Conservation (phyloP, 1,139 yeast species). For the Petasospora rhodanensis region DNA sequence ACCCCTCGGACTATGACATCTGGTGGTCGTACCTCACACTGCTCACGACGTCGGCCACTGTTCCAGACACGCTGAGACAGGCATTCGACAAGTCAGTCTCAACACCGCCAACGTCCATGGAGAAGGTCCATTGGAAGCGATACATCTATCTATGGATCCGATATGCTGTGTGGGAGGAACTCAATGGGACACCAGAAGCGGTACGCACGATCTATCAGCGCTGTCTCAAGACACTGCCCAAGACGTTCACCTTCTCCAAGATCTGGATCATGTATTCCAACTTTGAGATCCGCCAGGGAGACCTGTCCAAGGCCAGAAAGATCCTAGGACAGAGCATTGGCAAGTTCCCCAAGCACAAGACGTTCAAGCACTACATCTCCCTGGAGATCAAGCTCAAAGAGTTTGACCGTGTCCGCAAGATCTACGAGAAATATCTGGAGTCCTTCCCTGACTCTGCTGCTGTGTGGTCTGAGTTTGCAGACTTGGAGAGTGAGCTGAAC, state of each 20-base stretch:
- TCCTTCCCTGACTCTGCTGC: conserved; percentile 38
- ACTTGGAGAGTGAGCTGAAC: conserved; percentile 63
- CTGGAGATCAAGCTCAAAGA: conserved; percentile 52
- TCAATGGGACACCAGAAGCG: conserved; percentile 38
- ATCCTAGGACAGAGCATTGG: conserved; percentile 75
- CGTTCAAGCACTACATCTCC: conserved; percentile 60
- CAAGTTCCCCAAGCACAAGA: conserved; percentile 49
- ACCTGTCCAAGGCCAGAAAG: conserved; percentile 54
- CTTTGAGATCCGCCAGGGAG: conserved; percentile 64
- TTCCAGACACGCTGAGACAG: conserved; percentile 25
- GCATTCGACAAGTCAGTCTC: conserved; percentile 46
- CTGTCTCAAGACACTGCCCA: conserved; percentile 49
- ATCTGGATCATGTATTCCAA: conserved; percentile 71
- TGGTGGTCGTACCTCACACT: conserved; percentile 77
- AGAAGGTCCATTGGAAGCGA: conserved; percentile 53
- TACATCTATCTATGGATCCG: conserved; percentile 69
- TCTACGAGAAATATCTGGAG: conserved; percentile 69
- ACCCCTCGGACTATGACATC: conserved; percentile 61
- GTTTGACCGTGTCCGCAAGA: conserved; percentile 70
- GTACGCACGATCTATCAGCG: conserved; percentile 51
- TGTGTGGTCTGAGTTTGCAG: conserved; percentile 58
- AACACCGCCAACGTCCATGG: conserved; percentile 31
- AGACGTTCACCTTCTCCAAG: conserved; percentile 62
- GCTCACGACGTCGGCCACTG: conserved; percentile 31
- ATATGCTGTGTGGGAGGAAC: conserved; percentile 62